Conservation (phyloP, 2,329 filamentous ascomycete species). For the Nemania sp. region DNA sequence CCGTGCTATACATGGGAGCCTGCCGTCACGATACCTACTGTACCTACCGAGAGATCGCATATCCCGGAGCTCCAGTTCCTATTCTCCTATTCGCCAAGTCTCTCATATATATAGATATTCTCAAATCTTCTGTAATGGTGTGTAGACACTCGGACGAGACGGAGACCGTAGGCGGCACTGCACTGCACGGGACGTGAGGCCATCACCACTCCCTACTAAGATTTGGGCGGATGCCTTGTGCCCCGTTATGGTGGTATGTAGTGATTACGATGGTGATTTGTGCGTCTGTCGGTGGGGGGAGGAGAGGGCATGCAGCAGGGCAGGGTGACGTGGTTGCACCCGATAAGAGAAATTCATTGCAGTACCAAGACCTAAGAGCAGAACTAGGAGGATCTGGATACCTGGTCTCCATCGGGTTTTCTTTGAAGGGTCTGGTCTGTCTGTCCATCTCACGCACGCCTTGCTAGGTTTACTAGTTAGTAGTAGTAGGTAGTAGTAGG, state of each 20-base stretch:
- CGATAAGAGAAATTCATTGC: conserved; percentile 39
- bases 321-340: conserved; percentile 48
- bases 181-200: conserved; percentile 41
- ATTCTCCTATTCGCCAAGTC: conserved; percentile 5
- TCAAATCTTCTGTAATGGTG: conserved; percentile 14
- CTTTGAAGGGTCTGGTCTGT: not conserved
- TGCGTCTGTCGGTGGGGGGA: conserved; percentile 38
- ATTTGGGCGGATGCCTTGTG: conserved; percentile 41
- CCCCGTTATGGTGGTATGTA: conserved; percentile 39
- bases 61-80: not conserved
- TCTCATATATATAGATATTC: conserved; percentile 5
- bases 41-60: not conserved
- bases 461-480: conserved; percentile 16
- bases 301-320: conserved; percentile 41
- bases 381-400: conserved; percentile 4
- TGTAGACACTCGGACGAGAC: conserved; percentile 21
- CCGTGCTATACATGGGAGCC: not conserved
- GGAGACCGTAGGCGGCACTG: conserved; percentile 21
- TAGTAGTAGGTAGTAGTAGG: conserved; percentile 31
- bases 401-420: not conserved
- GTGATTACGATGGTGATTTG: conserved; percentile 29
- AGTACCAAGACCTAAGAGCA: conserved; percentile 8
- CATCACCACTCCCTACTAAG: conserved; percentile 41
- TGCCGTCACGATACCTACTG: not conserved
- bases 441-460: conserved; percentile 13